phyloP scores from a whole-genome alignment of 257 asterid species.

The Capsicum rhomboideum region DNA sequence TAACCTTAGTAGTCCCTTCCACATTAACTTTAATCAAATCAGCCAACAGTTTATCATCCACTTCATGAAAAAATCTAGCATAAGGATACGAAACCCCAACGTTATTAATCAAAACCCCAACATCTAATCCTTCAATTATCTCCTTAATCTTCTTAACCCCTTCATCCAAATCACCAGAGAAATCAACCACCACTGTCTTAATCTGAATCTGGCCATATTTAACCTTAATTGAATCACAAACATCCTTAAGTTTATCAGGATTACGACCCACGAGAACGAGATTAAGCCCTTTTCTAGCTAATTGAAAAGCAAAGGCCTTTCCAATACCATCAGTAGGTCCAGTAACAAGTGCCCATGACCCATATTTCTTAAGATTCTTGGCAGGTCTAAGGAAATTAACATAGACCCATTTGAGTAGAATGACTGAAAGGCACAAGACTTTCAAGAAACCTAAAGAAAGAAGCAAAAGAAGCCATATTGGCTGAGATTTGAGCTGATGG shows the following conservation, averaged over 20 bases:
- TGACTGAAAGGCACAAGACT: conserved; percentile 26
- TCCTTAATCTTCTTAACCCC: conserved; percentile 68
- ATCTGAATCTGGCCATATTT: conserved; percentile 61
- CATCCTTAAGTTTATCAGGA: conserved; percentile 69
- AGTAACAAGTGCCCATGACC: conserved; percentile 91
- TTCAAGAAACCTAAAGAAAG: conserved; percentile 41
- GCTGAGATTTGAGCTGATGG: conserved; percentile 68
- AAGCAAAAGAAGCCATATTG: conserved; percentile 57
- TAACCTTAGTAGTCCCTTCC: conserved; percentile 83
- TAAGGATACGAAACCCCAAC: conserved; percentile 89
- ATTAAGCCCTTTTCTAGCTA: conserved; percentile 69
- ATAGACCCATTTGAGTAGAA: conserved; percentile 55
- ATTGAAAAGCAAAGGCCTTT: conserved; percentile 77
- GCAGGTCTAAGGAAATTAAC: conserved; percentile 74
- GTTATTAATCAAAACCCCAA: conserved; percentile 81
- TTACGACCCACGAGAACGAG: conserved; percentile 73
- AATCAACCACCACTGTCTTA: conserved; percentile 77
- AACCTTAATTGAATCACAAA: conserved; percentile 40
- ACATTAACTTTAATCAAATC: conserved; percentile 82
- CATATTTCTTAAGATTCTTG: conserved; percentile 86
- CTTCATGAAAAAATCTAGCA: conserved; percentile 86
- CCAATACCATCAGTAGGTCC: conserved; percentile 99
- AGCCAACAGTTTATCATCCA: conserved; percentile 66
- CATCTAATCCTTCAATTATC: conserved; percentile 60
- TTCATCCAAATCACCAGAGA: conserved; percentile 69